These are phyloP conservation scores for Diplotaxis tenuifolia DNA, from an alignment of 345 rosid species.

Conservation along the genomic window DNA sequence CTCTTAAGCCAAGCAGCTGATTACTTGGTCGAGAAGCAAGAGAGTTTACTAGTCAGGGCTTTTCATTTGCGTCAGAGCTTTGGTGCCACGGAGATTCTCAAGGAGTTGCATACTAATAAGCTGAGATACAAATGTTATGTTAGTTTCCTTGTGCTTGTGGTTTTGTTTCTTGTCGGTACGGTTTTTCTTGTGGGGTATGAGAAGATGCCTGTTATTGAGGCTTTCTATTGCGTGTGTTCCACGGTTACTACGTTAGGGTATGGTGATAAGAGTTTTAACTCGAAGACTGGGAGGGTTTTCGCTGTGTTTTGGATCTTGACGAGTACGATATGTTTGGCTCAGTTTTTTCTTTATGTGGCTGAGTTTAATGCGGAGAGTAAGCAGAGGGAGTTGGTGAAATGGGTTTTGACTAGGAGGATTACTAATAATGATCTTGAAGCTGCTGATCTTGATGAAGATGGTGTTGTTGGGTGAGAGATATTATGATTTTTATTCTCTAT, in stretches of 20 bases:
- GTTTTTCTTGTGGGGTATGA: slow-evolving; percentile 47
- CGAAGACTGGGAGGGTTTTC: slow-evolving; percentile 55
- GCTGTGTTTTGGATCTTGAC: slow-evolving; percentile 72
- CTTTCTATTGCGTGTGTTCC: slow-evolving; percentile 80
- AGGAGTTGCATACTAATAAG: slow-evolving; percentile 53
- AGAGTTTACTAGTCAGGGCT: slow-evolving; percentile 63
- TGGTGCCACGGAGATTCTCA: slow-evolving; percentile 46
- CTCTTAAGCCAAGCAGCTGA: slow-evolving; percentile 74
- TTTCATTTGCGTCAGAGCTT: slow-evolving; percentile 44
- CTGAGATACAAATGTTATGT: slow-evolving; percentile 56
- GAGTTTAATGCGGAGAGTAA: slow-evolving; percentile 63
- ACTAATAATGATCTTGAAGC: slow-evolving; percentile 73
- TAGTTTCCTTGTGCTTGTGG: slow-evolving; percentile 37
- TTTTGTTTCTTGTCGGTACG: slow-evolving; percentile 51
- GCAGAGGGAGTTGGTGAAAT: slow-evolving; percentile 53
- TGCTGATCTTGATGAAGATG: slow-evolving; percentile 76
- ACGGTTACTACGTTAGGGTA: slow-evolving; percentile 84
- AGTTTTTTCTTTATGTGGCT: slow-evolving; percentile 60
- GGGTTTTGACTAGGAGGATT: slow-evolving; percentile 67
- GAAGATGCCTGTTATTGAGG: slow-evolving; percentile 47
- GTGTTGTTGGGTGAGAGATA: slow-evolving; percentile 63
- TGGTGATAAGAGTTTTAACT: slow-evolving; percentile 76
- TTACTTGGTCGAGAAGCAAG: slow-evolving; percentile 85
- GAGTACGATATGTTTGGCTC: slow-evolving; percentile 63
- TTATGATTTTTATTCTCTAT: background rate